A percentile compares a stretch with the other conserved stretches of the same genome.
Conservation (phyloP, 2,329 filamentous ascomycete species). For the Fusarium staphyleae region DNA sequence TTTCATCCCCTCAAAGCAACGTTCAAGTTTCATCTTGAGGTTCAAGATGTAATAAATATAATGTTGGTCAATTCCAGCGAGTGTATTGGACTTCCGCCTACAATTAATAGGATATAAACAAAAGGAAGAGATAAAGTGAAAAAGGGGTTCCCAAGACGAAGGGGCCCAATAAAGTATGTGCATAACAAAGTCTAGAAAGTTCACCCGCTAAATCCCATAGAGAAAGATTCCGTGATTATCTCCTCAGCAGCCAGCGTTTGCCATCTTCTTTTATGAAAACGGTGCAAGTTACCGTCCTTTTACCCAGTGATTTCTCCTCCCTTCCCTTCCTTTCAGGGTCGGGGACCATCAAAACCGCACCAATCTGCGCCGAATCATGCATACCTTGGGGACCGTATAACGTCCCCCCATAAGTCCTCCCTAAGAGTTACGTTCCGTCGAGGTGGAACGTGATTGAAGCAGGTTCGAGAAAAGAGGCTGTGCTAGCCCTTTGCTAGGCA, state of each 20-base stretch:
- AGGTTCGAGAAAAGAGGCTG: conserved; percentile 14
- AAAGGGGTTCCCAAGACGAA: conserved; percentile 15
- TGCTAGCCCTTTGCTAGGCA: background rate
- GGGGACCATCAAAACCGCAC: conserved; percentile 34
- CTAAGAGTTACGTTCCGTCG: conserved; percentile 26
- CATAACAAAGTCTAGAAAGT: conserved; percentile 30
- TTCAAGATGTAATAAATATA: background rate
- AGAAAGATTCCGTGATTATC: conserved; percentile 30
- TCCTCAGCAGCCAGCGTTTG: conserved; percentile 17
- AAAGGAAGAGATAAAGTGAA: conserved; percentile 14
- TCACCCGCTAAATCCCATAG: conserved; percentile 35
- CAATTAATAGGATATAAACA: conserved; percentile 40
- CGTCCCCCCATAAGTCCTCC: conserved; percentile 29
- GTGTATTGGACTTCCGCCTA: conserved; percentile 34
- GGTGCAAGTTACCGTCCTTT: conserved; percentile 19
- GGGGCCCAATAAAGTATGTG: conserved; percentile 6
- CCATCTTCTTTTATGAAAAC: conserved; percentile 8
- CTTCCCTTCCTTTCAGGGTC: conserved; percentile 32
- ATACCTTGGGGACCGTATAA: conserved; percentile 28
- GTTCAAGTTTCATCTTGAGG: too few species aligned
- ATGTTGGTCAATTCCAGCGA: conserved; percentile 35
- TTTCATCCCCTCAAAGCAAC: background rate
- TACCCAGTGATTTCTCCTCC: conserved; percentile 35
- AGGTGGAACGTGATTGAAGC: conserved; percentile 28
- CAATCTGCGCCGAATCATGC: conserved; percentile 43